These are phyloP conservation scores for Aspergillus haitiensis DNA, from an alignment of 495 filamentous ascomycete species.

Conservation along the genomic window DNA sequence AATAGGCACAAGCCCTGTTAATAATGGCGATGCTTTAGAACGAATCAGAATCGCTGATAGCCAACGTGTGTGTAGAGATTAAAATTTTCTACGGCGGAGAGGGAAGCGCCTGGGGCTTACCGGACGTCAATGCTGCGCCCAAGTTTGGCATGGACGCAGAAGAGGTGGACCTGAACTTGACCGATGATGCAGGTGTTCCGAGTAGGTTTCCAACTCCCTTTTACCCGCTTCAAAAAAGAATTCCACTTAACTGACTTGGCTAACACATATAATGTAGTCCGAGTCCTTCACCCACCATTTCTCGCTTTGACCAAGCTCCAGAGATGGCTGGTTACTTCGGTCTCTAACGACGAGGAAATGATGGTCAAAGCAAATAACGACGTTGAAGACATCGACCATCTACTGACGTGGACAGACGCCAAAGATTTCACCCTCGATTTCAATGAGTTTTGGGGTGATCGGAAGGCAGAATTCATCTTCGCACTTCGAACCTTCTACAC, in stretches of 20 bases:
- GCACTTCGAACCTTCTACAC: neutral
- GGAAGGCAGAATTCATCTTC: neutral
- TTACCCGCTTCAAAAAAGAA: neutral
- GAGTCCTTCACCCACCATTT: neutral
- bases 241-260: neutral
- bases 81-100: neutral
- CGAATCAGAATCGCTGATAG: neutral
- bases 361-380: neutral
- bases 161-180: neutral
- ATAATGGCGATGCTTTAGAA: neutral
- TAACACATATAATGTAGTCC: neutral
- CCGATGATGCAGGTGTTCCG: neutral
- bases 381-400: neutral
- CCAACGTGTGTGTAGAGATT: too few species aligned
- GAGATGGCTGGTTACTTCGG: neutral
- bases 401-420: neutral
- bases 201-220: neutral
- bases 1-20: neutral
- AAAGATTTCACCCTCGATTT: neutral
- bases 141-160: neutral
- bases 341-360: neutral
- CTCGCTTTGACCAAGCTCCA: neutral
- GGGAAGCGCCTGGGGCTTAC: neutral
- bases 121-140: neutral
- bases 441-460: neutral